phyloP scores from a whole-genome alignment of 2,329 filamentous ascomycete species.

The Fusarium sp. region DNA sequence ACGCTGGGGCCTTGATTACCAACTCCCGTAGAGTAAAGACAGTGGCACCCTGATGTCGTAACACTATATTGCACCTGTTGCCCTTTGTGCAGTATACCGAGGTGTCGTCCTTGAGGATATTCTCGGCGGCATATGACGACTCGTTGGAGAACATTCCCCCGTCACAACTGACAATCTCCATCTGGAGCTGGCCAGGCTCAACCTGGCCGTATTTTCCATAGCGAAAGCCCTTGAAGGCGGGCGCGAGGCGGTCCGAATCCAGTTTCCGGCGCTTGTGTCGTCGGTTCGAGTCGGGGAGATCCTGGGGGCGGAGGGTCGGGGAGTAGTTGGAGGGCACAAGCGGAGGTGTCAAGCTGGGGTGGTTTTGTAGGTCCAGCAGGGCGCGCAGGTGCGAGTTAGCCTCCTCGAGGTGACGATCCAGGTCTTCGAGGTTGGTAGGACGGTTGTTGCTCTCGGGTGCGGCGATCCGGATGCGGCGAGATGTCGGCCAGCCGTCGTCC shows the following conservation, averaged over 20 bases:
- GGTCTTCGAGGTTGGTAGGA: constrained; percentile 50
- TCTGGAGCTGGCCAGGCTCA: constrained; percentile 80
- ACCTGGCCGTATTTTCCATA: constrained; percentile 93
- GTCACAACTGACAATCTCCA: constrained; percentile 93
- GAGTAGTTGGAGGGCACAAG: constrained; percentile 49
- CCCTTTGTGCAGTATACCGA: constrained; percentile 92
- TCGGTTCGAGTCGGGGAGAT: constrained; percentile 61
- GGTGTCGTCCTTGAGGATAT: constrained; percentile 83
- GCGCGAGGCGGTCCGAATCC: constrained; percentile 69
- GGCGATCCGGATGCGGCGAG: constrained; percentile 42
- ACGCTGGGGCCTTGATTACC: constrained; percentile 85
- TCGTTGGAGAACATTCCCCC: constrained; percentile 78
- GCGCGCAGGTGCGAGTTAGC: constrained; percentile 58
- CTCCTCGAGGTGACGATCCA: constrained; percentile 55
- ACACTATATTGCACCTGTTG: constrained; percentile 87
- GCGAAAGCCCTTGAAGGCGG: constrained; percentile 69
- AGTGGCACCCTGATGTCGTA: constrained; percentile 83
- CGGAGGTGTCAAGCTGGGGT: constrained; percentile 44
- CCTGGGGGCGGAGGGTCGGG: constrained; percentile 50
- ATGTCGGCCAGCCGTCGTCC: constrained; percentile 44
- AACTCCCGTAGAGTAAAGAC: constrained; percentile 88
- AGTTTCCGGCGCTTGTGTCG: constrained; percentile 77
- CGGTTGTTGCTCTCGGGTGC: constrained; percentile 36
- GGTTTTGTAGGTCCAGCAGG: constrained; percentile 55
- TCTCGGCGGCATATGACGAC: constrained; percentile 76